Conservation (phyloP, 179 eudicot genomes). For the Beta macrorhiza region DNA sequence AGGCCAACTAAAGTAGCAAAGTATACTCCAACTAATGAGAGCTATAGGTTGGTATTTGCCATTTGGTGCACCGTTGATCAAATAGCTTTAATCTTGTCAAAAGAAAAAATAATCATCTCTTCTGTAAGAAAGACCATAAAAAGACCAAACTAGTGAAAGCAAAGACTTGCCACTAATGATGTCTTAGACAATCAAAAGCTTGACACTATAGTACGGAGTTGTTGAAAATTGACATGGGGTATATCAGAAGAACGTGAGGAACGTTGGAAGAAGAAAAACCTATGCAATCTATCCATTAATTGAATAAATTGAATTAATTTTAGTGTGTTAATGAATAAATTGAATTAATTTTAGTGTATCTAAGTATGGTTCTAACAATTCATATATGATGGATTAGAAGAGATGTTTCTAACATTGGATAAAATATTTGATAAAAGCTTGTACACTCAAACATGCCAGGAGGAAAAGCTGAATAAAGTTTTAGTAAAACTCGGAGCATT, state of each 20-base stretch:
- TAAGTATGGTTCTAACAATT: too few relatives aligned
- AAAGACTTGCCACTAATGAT: constrained; percentile 7
- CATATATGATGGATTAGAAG: too few relatives aligned
- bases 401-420: too few relatives aligned
- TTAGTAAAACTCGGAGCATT: neutral
- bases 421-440: neutral
- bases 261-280: neutral
- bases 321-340: too few relatives aligned
- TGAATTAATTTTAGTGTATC: too few relatives aligned
- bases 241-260: neutral
- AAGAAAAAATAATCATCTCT: neutral
- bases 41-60: too few relatives aligned
- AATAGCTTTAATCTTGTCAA: too few relatives aligned
- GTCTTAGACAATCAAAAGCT: neutral
- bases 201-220: neutral
- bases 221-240: neutral
- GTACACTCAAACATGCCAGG: neutral
- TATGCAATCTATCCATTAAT: too few relatives aligned
- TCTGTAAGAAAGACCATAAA: neutral
- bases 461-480: neutral
- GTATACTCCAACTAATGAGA: too few relatives aligned
- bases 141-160: neutral
- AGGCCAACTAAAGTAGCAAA: neutral
- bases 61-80: too few relatives aligned
- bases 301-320: too few relatives aligned